phyloP scores from a whole-genome alignment of 2,329 filamentous ascomycete species.

The Colletotrichum siamense region DNA sequence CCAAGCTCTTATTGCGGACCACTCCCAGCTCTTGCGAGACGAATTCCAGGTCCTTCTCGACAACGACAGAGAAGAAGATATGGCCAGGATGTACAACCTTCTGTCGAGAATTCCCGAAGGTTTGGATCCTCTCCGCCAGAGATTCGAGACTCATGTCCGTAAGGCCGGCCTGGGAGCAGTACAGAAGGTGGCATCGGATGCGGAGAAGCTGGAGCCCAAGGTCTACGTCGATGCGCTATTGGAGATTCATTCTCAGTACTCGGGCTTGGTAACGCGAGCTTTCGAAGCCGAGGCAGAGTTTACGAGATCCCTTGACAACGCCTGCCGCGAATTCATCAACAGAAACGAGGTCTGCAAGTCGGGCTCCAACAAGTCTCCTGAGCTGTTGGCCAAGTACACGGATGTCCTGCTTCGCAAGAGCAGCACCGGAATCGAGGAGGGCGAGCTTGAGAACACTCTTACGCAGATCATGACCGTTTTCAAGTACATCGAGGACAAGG shows the following conservation, averaged over 20 bases:
- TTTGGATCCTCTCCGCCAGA: constrained; percentile 82
- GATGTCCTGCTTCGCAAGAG: constrained; percentile 93
- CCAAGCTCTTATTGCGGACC: constrained; percentile 85
- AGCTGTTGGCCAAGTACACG: constrained; percentile 93
- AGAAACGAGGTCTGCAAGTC: constrained; percentile 95
- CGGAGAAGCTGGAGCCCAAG: constrained; percentile 92
- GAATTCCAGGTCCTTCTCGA: constrained; percentile 95
- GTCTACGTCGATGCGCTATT: constrained; percentile 94
- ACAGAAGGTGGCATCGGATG: constrained; percentile 84
- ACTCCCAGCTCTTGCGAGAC: constrained; percentile 84
- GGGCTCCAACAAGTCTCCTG: constrained; percentile 91
- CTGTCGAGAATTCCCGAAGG: constrained; percentile 90
- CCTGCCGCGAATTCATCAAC: constrained; percentile 97
- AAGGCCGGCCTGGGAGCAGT: constrained; percentile 89
- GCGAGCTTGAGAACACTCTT: constrained; percentile 87
- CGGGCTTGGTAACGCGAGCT: constrained; percentile 86
- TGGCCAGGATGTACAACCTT: constrained; percentile 94
- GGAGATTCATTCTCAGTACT: constrained; percentile 93
- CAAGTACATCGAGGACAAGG: constrained; percentile 99
- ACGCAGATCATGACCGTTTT: constrained; percentile 98
- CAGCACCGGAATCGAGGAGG: constrained; percentile 89
- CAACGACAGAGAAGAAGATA: constrained; percentile 92
- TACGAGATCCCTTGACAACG: constrained; percentile 93
- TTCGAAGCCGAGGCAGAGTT: constrained; percentile 98
- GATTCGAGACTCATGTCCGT: constrained; percentile 91